phyloP scores from a whole-genome alignment of 1,284 basidiomycete genomes.

The Boletus semigastroideus region DNA sequence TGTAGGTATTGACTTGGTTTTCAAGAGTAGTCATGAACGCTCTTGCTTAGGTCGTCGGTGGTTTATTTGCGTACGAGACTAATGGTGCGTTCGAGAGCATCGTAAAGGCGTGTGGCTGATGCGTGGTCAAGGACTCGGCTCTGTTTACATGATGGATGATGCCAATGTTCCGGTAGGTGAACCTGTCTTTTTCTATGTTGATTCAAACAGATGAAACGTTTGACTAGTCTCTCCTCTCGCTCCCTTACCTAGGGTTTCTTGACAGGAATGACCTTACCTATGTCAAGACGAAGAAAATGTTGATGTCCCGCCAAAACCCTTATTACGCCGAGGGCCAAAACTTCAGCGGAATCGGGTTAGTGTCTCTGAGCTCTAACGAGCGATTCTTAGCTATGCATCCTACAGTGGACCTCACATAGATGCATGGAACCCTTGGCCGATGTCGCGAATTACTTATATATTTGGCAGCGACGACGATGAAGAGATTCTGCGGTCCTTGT shows the following conservation, averaged over 20 bases:
- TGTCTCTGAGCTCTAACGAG: conserved; percentile 7
- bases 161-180: conserved; percentile 73
- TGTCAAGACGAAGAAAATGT: conserved; percentile 56
- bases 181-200: not conserved
- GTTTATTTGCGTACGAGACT: conserved; percentile 75
- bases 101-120: not conserved
- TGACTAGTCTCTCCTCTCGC: conserved; percentile 64
- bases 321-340: conserved; percentile 64
- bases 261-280: conserved; percentile 58
- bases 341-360: conserved; percentile 69
- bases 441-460: conserved; percentile 74
- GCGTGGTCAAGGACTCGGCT: conserved; percentile 50
- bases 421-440: conserved; percentile 77
- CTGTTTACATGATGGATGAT: conserved; percentile 76
- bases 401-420: conserved; percentile 71
- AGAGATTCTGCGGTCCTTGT: conserved; percentile 62
- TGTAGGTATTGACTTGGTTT: conserved; percentile 36
- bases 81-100: conserved; percentile 48
- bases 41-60: conserved; percentile 48
- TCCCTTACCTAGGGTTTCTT: conserved; percentile 77
- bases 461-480: conserved; percentile 70
- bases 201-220: conserved; percentile 2
- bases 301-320: conserved; percentile 65
- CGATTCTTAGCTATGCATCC: conserved; percentile 4
- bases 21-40: conserved; percentile 3